Base-by-base conservation (phyloP, 805 yeast genomes). In the Metschnikowia matae region DNA sequence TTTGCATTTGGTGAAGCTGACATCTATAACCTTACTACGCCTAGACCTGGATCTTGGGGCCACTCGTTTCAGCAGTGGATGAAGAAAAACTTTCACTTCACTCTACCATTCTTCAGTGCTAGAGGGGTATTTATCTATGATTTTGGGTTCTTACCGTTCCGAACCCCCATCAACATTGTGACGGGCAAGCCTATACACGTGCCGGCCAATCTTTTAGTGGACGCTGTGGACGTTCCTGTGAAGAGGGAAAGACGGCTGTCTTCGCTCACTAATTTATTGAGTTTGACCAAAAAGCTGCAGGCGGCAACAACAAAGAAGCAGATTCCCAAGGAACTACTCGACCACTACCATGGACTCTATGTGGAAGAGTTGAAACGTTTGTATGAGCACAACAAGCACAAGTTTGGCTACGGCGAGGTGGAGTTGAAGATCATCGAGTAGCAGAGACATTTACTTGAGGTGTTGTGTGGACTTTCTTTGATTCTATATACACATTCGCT, bases 111-210 rank as follows among this genome's bases (percentile, higher is more conserved):
- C 44, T 87, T 94, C 69, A 85, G 88, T 63, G 97, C 97, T 1
- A 75, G 98, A 41, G 97, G 98, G 0, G 75, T 94, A 0, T 91
- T 92, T 69, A 89, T 92, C 61, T 88, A 91, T 60, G 96, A 90
- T 63, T 88, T 87, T 69, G 99, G 99, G 0, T 69, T 94, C 31
- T 67, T 94, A 50, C 98, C 99, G 1, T 91, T 81, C 64, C 76
- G 97, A 56, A 79, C 84, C 48, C 88, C 88, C 2, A 84, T 94
- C 49, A 77, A 87, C 54, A 75, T 94, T 13, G 95, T 88, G 51
- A 71, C 82, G 33, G 96, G 95, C 0, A 70, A 67, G 20, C 91
- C 95, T 4, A 82, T 85, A 21, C 70, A 74, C 45, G 74, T 84
- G 4, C 86, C 88, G 4, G 56, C 62, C 6, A 67, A 67, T 14